Percentiles rank a stretch among this genome's conserved stretches.
These are phyloP conservation scores for Macrotyloma uniflorum DNA, from an alignment of 306 rosid species.

Conservation along the genomic window DNA sequence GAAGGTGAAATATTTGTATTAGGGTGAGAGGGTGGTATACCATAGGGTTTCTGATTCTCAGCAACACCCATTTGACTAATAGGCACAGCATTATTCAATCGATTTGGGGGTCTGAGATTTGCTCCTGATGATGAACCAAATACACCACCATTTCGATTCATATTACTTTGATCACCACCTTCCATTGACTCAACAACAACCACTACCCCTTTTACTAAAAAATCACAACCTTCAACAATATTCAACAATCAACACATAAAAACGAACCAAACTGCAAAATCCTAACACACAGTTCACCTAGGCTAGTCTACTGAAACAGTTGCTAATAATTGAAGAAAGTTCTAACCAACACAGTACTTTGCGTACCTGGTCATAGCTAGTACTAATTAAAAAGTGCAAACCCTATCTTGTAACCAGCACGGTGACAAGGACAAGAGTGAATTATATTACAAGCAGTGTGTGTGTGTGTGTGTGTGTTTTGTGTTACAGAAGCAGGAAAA, in stretches of 20 bases:
- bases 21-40: conserved; percentile 70
- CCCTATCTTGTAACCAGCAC: conserved; percentile 40
- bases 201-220: neutral
- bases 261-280: neutral
- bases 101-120: conserved; percentile 39
- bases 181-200: conserved; percentile 51
- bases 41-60: conserved; percentile 57
- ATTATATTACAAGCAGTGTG: neutral
- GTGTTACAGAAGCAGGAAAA: conserved; percentile 3
- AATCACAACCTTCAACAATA: neutral
- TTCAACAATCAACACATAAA: neutral
- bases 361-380: conserved; percentile 37
- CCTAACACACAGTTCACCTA: conserved; percentile 8
- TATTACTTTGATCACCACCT: conserved; percentile 48
- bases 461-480: neutral
- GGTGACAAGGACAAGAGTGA: conserved; percentile 3
- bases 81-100: conserved; percentile 39
- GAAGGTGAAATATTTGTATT: conserved; percentile 39
- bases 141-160: conserved; percentile 39
- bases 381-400: conserved; percentile 8
- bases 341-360: conserved; percentile 6
- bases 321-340: conserved; percentile 13
- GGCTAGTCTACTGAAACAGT: neutral
- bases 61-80: conserved; percentile 53
- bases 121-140: conserved; percentile 38